Base-by-base conservation (phyloP, 2,329 filamentous ascomycete genomes). In the Plenodomus lindquistii region DNA sequence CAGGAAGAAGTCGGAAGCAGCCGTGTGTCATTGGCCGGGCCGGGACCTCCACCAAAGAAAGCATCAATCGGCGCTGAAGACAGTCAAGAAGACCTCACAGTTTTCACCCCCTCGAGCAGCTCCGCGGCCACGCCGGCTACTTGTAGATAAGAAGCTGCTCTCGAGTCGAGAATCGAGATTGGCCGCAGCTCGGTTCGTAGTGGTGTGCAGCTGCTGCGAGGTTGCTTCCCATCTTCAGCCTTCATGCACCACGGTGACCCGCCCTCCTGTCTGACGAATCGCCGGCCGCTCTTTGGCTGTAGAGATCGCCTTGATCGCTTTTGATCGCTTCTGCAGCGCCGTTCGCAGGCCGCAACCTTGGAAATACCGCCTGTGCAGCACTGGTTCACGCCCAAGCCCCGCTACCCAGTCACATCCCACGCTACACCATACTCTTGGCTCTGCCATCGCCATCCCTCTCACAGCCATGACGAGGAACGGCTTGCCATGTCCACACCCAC, bases 1-100 rank as follows among this genome's bases (percentile, higher is more conserved):
- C 40, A 54, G 54, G 55, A 63, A 66, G 42, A 66, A 63, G 50
- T 64, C 66, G 66, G 66, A 66, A 67, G 59, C 62, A 60, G 51
- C 46, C 55, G 58, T 57, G 62, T 41, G 44, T 50, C 41, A 55
- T 57, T 44, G 27, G 34, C 42, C 46, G 39, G 47, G 43, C 40
- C 54, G 40, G 46, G 44, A 24, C 40, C 20, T 34, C 51, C 44
- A 51, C 37, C 42, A 49, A 48, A 42, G 31, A 16, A 21, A 38
- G 10, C 6, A 7, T 11, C 4, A 4, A 38, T 21, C 42, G 20
- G 27, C 27, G 27, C 40, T 22, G 16, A 11, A 22, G 20, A n/a
- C 42, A 35, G 18, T 13, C 24, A 37, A 11, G 24, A 13, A 5
- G 22, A 21, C 34, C 16, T 24, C 6, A 24, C 5, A 24, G 11